These are phyloP conservation scores for Linum tenue DNA, from an alignment of 345 rosid genomes.

Conservation along the genomic window DNA sequence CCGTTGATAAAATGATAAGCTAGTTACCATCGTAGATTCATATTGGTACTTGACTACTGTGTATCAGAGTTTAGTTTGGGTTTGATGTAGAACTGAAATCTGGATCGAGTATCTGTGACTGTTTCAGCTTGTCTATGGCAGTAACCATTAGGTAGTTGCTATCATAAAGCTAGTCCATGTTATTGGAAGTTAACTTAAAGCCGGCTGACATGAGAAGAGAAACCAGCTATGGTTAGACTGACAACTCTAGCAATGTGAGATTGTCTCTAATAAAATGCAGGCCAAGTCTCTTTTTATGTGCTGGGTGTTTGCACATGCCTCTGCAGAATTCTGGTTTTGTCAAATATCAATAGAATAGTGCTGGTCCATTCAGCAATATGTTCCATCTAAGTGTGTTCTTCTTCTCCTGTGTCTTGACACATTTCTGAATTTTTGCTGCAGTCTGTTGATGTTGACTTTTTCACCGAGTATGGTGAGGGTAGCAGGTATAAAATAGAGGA, in stretches of 20 bases:
- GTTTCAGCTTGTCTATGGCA: too few species aligned
- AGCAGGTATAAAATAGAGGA: slow-evolving; percentile 1
- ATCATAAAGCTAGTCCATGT: not conserved
- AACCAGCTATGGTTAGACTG: not conserved
- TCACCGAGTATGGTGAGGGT: slow-evolving; percentile 5
- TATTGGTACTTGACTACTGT: too few species aligned
- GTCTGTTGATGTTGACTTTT: slow-evolving; percentile 5
- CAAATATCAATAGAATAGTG: not conserved
- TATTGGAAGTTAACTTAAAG: too few species aligned
- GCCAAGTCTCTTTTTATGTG: not conserved
- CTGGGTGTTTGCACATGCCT: too few species aligned
- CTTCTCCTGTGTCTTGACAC: not conserved
- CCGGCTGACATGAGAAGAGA: not conserved
- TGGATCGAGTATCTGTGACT: not conserved
- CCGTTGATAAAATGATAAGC: too few species aligned
- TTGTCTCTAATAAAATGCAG: not conserved
- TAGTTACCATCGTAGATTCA: too few species aligned
- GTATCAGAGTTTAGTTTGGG: not conserved
- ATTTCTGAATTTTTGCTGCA: not conserved
- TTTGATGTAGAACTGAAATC: not conserved
- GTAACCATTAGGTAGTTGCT: not conserved
- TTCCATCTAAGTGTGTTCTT: too few species aligned
- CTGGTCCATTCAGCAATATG: not conserved
- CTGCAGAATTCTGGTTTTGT: too few species aligned
- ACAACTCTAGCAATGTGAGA: not conserved